Percentiles rank a stretch among this genome's conserved stretches.
Conservation (phyloP, 345 rosid genomes). For the Arabis alpina region DNA sequence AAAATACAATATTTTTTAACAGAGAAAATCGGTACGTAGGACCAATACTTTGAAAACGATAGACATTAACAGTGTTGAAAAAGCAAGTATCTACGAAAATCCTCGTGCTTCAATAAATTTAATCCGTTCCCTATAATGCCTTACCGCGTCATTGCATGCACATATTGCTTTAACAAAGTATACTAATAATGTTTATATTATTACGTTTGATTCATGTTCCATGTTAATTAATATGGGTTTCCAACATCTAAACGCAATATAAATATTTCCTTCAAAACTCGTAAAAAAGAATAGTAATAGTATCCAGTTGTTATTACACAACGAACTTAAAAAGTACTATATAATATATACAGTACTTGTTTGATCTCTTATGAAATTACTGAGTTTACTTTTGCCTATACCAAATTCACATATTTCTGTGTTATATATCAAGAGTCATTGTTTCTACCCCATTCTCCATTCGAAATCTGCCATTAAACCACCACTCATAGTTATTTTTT, state of each 20-base stretch:
- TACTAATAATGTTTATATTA: too few relatives aligned
- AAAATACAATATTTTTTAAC: too few relatives aligned
- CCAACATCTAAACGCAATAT: not conserved
- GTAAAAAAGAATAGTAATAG: not conserved
- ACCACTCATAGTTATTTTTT: not conserved
- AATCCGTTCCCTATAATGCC: constrained; percentile 31
- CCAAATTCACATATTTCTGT: too few relatives aligned
- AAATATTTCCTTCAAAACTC: not conserved
- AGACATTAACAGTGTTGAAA: constrained; percentile 24
- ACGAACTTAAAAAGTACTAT: too few relatives aligned
- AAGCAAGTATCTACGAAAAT: constrained; percentile 24
- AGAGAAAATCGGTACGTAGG: not conserved
- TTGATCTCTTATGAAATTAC: too few relatives aligned
- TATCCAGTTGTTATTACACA: not conserved
- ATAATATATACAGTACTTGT: too few relatives aligned
- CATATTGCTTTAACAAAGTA: constrained; percentile 23
- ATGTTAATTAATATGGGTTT: not conserved
- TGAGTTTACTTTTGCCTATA: too few relatives aligned
- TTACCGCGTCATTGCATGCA: constrained; percentile 35
- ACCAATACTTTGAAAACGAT: constrained; percentile 13
- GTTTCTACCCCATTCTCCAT: not conserved
- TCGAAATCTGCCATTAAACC: not conserved
- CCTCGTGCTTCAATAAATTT: constrained; percentile 29
- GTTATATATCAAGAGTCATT: too few relatives aligned
- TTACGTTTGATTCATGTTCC: not conserved